These are phyloP conservation scores for Amoebophrya sp. DNA, from an alignment of 169 alveolate species.

Conservation along the genomic window DNA sequence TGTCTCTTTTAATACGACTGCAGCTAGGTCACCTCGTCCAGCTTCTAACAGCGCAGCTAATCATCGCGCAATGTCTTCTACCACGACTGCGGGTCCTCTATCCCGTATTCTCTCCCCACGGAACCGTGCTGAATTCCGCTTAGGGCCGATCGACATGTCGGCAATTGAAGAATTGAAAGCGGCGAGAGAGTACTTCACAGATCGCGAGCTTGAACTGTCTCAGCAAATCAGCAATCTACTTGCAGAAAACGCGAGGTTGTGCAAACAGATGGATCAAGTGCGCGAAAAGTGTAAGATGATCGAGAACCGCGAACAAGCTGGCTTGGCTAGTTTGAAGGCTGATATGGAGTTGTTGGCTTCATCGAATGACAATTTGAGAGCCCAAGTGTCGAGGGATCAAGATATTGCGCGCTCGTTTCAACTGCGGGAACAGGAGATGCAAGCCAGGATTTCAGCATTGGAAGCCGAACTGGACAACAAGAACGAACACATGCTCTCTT, in stretches of 20 bases:
- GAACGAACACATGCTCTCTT: neutral
- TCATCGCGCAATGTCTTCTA: no score
- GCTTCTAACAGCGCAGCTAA: no score
- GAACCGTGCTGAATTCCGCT: no score
- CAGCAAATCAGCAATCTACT: neutral
- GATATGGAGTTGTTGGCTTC: neutral
- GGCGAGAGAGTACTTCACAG: neutral
- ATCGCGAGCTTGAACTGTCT: neutral
- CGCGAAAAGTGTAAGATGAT: neutral
- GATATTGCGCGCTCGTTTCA: neutral
- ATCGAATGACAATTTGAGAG: neutral
- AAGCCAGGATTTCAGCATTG: neutral
- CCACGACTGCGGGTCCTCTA: no score
- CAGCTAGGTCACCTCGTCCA: no score
- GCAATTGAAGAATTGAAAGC: neutral
- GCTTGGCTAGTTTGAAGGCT: neutral
- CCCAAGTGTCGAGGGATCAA: neutral
- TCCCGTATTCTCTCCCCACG: no score
- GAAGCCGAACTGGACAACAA: neutral
- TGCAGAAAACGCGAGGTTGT: neutral
- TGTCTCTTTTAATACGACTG: no score
- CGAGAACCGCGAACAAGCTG: neutral
- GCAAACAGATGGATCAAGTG: neutral
- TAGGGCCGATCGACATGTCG: neutral
- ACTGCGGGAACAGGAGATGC: neutral